A percentile compares a stretch with the other conserved stretches of the same genome.
Evolutionary conservation across 345 rosid species (phyloP).

Genomic region (Psidium guajava): DNA sequence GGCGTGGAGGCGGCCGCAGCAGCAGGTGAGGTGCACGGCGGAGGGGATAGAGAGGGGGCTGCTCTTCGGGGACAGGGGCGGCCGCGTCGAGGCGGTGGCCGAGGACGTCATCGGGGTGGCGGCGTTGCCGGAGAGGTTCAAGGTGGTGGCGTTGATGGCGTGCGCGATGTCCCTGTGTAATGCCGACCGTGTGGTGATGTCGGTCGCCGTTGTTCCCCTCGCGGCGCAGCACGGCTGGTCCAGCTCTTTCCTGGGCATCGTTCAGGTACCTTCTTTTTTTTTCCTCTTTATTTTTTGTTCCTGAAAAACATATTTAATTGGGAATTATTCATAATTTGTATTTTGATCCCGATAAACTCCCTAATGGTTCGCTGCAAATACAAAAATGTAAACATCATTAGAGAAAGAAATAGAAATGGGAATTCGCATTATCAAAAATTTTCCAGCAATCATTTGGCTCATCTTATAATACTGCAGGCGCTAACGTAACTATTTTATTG

Average conservation of each 20-base stretch:
- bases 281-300: background rate
- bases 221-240: slow-evolving; percentile 86
- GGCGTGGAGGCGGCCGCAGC: background rate
- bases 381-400: too few relatives aligned
- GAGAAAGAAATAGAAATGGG: too few relatives aligned
- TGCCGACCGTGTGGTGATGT: slow-evolving; percentile 92
- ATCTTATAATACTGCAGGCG: too few relatives aligned
- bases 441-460: too few relatives aligned
- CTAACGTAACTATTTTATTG: too few relatives aligned
- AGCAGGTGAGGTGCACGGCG: slow-evolving; percentile 42
- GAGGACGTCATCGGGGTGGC: background rate
- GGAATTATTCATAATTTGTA: background rate
- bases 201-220: slow-evolving; percentile 86
- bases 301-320: background rate
- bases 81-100: slow-evolving; percentile 7
- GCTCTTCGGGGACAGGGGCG: slow-evolving; percentile 26
- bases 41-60: slow-evolving; percentile 55
- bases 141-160: slow-evolving; percentile 72
- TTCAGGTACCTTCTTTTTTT: slow-evolving; percentile 42
- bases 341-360: too few relatives aligned
- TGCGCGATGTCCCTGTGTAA: slow-evolving; percentile 81
- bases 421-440: too few relatives aligned
- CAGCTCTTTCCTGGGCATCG: slow-evolving; percentile 76
- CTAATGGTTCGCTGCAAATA: too few relatives aligned
- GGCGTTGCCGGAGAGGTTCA: slow-evolving; percentile 56